These are phyloP conservation scores for Stenogyne calaminthoides DNA, from an alignment of 305 asterid genomes.

Conservation along the genomic window DNA sequence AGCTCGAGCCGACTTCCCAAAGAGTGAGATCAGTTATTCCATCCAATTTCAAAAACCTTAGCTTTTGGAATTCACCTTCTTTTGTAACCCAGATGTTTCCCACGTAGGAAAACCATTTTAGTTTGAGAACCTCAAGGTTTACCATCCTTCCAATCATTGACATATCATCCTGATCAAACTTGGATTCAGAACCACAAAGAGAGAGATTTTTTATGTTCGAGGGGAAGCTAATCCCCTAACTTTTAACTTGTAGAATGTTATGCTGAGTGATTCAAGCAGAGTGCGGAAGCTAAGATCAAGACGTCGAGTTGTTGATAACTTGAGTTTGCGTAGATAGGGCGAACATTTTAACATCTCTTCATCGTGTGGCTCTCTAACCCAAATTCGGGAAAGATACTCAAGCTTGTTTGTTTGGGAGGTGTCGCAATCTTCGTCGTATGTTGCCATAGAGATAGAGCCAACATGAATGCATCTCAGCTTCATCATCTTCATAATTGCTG, in stretches of 20 bases:
- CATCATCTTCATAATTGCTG: background rate
- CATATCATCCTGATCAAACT: slow-evolving; percentile 12
- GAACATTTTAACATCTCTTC: slow-evolving; percentile 8
- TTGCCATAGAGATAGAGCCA: background rate
- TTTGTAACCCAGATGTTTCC: slow-evolving; percentile 21
- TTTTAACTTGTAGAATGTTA: background rate
- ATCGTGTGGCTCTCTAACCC: background rate
- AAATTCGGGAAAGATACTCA: background rate
- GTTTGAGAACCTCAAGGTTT: slow-evolving; percentile 35
- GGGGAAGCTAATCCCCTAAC: background rate
- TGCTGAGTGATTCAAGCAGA: slow-evolving; percentile 25
- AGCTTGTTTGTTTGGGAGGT: slow-evolving; percentile 2
- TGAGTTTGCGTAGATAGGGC: slow-evolving; percentile 19
- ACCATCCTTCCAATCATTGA: slow-evolving; percentile 26
- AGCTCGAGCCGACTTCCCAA: background rate
- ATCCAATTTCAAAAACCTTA: slow-evolving; percentile 25
- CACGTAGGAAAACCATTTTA: background rate
- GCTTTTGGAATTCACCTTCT: slow-evolving; percentile 21
- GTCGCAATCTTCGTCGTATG: background rate
- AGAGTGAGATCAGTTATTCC: background rate
- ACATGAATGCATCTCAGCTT: slow-evolving; percentile 4
- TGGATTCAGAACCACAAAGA: background rate
- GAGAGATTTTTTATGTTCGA: slow-evolving; percentile 21
- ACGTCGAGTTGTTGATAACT: background rate
- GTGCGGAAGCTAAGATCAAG: slow-evolving; percentile 14